These are phyloP conservation scores for Fusarium globosum DNA, from an alignment of 2,329 filamentous ascomycete genomes.

Conservation along the genomic window DNA sequence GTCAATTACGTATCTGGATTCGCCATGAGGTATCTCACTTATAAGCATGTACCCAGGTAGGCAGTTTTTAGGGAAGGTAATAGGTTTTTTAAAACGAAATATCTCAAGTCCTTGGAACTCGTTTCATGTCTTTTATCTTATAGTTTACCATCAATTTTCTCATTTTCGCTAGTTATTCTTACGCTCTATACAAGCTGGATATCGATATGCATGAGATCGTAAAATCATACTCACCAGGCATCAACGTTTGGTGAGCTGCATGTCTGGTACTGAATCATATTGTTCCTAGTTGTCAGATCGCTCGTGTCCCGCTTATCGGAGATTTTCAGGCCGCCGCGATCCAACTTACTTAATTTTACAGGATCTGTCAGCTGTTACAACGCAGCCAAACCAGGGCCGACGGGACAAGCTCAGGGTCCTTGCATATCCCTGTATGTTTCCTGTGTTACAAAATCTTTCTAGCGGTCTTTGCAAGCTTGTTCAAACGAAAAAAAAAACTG, in stretches of 20 bases:
- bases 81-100: background rate
- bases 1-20: background rate
- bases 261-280: background rate
- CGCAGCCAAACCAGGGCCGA: constrained; percentile 9
- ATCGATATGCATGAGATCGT: background rate
- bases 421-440: constrained; percentile 15
- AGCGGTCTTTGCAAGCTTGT: background rate
- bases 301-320: constrained; percentile 41
- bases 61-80: background rate
- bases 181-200: background rate
- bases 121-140: background rate
- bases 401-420: constrained; percentile 26
- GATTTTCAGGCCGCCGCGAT: constrained; percentile 35
- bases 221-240: background rate
- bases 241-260: background rate
- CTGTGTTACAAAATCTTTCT: constrained; percentile 1
- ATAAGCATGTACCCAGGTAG: background rate
- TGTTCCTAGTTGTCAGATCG: constrained; percentile 13
- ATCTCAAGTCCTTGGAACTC: background rate
- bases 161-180: background rate
- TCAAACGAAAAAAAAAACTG: background rate
- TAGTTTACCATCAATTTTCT: background rate
- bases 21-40: background rate
- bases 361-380: constrained; percentile 10
- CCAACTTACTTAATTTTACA: background rate